Conservation (phyloP, 495 filamentous ascomycete genomes). For the Hamigera avellanea region DNA sequence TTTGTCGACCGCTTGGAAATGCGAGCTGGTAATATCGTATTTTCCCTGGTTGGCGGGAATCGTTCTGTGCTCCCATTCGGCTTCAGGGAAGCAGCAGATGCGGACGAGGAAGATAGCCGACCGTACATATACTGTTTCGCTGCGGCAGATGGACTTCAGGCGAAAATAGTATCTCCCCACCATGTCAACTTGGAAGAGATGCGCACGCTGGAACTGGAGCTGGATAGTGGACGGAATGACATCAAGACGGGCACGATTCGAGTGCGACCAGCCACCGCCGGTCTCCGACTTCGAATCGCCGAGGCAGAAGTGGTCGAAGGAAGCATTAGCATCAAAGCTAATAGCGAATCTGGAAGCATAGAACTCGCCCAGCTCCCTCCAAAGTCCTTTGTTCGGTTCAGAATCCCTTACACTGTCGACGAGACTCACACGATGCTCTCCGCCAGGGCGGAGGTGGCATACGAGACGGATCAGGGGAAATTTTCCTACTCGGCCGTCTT, state of each 20-base stretch:
- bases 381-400: conserved; percentile 40
- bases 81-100: conserved; percentile 29
- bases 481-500: conserved; percentile 58
- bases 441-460: conserved; percentile 65
- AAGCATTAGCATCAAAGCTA: conserved; percentile 40
- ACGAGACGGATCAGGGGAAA: conserved; percentile 58
- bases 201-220: conserved; percentile 60
- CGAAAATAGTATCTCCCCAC: conserved; percentile 32
- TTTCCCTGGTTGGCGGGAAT: conserved; percentile 32
- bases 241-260: conserved; percentile 57
- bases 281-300: conserved; percentile 68
- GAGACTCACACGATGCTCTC: conserved; percentile 59
- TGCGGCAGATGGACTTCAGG: conserved; percentile 34
- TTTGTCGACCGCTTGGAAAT: conserved; percentile 63
- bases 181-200: conserved; percentile 63
- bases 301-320: conserved; percentile 50
- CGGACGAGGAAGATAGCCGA: conserved; percentile 22
- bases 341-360: conserved; percentile 56
- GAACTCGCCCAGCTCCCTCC: conserved; percentile 42
- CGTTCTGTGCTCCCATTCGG: conserved; percentile 23
- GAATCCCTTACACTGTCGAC: conserved; percentile 80
- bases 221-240: conserved; percentile 68
- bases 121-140: conserved; percentile 42
- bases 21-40: conserved; percentile 52
- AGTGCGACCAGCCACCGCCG: conserved; percentile 73